Conservation (phyloP, 805 yeast genomes). For the Lipomyces spencermartinsiae region DNA sequence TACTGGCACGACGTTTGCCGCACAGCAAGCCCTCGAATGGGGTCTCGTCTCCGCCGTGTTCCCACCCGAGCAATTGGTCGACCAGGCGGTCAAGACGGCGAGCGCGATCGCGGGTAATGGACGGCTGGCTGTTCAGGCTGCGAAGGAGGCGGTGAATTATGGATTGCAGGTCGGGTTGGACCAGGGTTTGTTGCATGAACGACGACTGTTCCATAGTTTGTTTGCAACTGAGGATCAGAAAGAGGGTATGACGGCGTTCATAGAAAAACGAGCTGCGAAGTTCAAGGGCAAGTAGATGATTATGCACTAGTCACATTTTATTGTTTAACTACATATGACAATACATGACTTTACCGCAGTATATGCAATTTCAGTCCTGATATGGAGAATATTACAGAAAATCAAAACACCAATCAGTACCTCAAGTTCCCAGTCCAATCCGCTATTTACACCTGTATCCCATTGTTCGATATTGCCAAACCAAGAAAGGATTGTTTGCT, state of each 20-base stretch:
- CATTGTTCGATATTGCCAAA: not conserved
- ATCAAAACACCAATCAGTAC: not conserved
- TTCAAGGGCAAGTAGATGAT: conserved; percentile 32
- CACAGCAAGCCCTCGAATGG: conserved; percentile 55
- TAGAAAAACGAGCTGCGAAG: conserved; percentile 45
- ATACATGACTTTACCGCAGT: not conserved
- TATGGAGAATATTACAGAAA: not conserved
- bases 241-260: conserved; percentile 60
- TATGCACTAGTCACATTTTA: not conserved
- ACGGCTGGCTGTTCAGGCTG: conserved; percentile 54
- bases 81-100: conserved; percentile 55
- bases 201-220: conserved; percentile 53
- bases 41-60: conserved; percentile 55
- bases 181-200: conserved; percentile 53
- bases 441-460: not conserved
- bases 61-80: conserved; percentile 51
- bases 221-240: conserved; percentile 56
- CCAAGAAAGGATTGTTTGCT: not conserved
- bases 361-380: not conserved
- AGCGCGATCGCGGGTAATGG: conserved; percentile 51
- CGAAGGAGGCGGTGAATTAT: conserved; percentile 54
- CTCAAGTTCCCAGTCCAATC: not conserved
- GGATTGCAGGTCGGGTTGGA: conserved; percentile 50
- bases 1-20: conserved; percentile 55
- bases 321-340: not conserved